phyloP scores from a whole-genome alignment of 306 rosid species.

The Medicago ruthenica region DNA sequence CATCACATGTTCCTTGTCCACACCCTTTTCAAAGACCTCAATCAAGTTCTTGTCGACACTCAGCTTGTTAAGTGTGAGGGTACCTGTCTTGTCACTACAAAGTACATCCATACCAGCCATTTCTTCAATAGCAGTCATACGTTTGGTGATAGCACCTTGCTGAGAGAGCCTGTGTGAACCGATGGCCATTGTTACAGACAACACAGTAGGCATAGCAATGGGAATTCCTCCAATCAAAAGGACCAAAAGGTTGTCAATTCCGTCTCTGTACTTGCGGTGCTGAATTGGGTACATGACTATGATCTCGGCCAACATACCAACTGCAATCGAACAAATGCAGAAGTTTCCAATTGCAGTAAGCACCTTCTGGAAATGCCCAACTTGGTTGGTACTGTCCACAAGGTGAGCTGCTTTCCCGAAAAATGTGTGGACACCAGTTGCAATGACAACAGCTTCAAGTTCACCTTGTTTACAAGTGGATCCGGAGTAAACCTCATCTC shows the following conservation, averaged over 20 bases:
- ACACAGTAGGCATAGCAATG: slow-evolving; percentile 98
- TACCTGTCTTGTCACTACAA: slow-evolving; percentile 99
- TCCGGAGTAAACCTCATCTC: slow-evolving; percentile 97
- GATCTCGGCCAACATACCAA: slow-evolving; percentile 89
- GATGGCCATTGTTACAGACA: slow-evolving; percentile 98
- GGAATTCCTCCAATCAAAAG: slow-evolving; percentile 99
- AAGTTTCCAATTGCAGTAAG: slow-evolving; percentile 95
- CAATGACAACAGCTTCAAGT: slow-evolving; percentile 94
- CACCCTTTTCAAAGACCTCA: slow-evolving; percentile 85
- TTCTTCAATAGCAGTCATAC: slow-evolving; percentile 99
- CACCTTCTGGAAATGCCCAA: slow-evolving; percentile 98
- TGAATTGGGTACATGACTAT: slow-evolving; percentile 98
- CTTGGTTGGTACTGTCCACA: slow-evolving; percentile 97
- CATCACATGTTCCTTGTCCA: slow-evolving; percentile 80
- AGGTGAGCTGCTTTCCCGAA: slow-evolving; percentile 99
- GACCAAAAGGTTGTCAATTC: slow-evolving; percentile 94
- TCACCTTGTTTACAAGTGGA: slow-evolving; percentile 99
- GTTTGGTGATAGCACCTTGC: slow-evolving; percentile 97
- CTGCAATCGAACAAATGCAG: slow-evolving; percentile 92
- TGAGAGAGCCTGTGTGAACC: slow-evolving; percentile 97
- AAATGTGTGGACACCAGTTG: slow-evolving; percentile 98
- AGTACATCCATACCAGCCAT: slow-evolving; percentile 99
- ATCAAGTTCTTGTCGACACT: slow-evolving; percentile 83
- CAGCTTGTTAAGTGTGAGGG: slow-evolving; percentile 95
- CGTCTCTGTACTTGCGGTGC: slow-evolving; percentile 77